Conservation (phyloP, 306 rosid genomes). For the Acacia crassicarpa region DNA sequence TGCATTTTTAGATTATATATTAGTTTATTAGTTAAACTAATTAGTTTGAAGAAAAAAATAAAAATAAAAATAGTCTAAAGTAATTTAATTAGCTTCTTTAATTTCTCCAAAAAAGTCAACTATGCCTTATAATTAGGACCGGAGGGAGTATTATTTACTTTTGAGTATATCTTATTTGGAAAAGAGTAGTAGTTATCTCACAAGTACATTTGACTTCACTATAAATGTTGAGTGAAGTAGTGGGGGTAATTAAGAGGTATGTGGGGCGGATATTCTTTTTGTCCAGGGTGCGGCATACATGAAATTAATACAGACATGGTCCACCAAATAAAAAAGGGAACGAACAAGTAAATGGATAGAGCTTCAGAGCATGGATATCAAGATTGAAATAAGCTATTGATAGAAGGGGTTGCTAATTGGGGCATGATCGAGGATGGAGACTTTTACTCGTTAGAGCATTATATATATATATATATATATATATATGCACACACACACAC, state of each 20-base stretch:
- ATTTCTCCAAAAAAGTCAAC: too few relatives aligned
- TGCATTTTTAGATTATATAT: too few relatives aligned
- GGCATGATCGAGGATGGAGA: slow-evolving; percentile 14
- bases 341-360: background rate
- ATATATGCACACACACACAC: too few relatives aligned
- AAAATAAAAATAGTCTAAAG: too few relatives aligned
- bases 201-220: background rate
- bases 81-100: too few relatives aligned
- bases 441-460: background rate
- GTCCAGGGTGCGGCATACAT: background rate
- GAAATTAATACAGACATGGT: background rate
- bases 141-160: background rate
- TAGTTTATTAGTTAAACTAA: too few relatives aligned
- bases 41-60: too few relatives aligned
- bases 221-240: background rate
- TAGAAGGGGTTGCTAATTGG: slow-evolving; percentile 20
- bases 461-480: too few relatives aligned
- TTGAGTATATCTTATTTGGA: background rate
- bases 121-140: too few relatives aligned
- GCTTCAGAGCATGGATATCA: background rate
- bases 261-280: background rate
- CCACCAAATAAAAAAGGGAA: background rate
- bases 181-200: background rate
- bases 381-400: background rate
- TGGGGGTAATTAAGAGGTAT: background rate